Base-by-base conservation (phyloP, 441 rosid genomes). In the Eruca vesicaria region DNA sequence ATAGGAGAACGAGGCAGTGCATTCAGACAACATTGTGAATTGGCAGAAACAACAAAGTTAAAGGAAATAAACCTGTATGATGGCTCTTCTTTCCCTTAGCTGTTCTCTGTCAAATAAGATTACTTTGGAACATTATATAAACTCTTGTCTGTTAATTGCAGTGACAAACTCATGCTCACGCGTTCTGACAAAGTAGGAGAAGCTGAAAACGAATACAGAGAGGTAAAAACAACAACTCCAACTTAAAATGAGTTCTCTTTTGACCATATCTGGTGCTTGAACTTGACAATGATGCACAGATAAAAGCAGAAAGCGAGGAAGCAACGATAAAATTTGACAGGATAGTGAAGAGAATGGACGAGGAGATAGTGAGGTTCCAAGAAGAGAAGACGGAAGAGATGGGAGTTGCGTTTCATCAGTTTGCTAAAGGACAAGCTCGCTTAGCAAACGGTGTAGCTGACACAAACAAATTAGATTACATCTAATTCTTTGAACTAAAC, bases 21-120 rank as follows among this genome's bases (percentile, higher is more conserved):
- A 68, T 96, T 93, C 86, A 91, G 84, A 86, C 98, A 85, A 72
- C 98, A 92, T 64, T 96, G 93, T 80, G 99, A 96, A 82, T 81
- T 96, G 77, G 93, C 97, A 43, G 99, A 93, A 86, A 90, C 97
- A 70, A 87, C 93, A 10, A 96, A 93, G 80, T 78, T 93, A 85
- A 96, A 96, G 87, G 98, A 94, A 83, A 94, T 93, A 86, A 96
- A 93, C 82, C 99, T 96, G 99, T 96, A 93, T 71, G 93, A 15
- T 9, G 53, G 53, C n/a, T n/a, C 70, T 63, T 72, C 52, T 62
- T 45, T 38, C 31, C 3, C 21, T 0, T 59, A 59, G 18, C 26
- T 36, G 69, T 15, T 23, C 11, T 20, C 11, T 21, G 15, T 67
- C n/a, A 18, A 58, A 56, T 43, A 23, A 16, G 11, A 23, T 63